Base-by-base conservation (phyloP, 139 green algal species). In the Haematococcus lacustris region DNA sequence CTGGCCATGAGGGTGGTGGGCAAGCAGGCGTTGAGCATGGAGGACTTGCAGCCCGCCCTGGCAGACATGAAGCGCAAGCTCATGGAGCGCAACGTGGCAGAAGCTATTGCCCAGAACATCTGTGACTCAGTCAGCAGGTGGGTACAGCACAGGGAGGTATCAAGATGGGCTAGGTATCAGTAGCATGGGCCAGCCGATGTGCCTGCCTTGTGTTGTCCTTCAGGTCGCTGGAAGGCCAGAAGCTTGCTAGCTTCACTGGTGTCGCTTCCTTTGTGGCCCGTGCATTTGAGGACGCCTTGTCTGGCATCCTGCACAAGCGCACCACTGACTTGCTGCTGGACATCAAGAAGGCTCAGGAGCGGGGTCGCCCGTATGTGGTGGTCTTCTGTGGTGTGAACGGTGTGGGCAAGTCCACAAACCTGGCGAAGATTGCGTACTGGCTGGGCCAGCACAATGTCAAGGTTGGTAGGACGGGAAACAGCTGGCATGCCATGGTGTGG, bases 301-400 rank as follows among this genome's bases (percentile, higher is more conserved):
- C 72, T 0, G 85, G 93, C 78, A 95, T 97, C 82, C 83, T 97
- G 25, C 94, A 88, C 83, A 88, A 88, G 83, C 80, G 83, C 38
- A 65, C 76, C 26, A 76, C 82, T 63, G 83, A 88, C 43, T 71
- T 88, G 51, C 80, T 88, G 78, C 73, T 83, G 40, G 83, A 88
- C 71, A 85, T 88, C 70, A 76, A 81, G 67, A 78, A 80, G 73
- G 63, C 68, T 23, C 74, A 92, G 79, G 76, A 69, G 13, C 60
- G 73, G 33, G 90, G 91, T 66, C 85, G 86, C 51, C 94, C 94
- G 5, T 99, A 99, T 78, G 84, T 89, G 17, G 95, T 99, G 32
- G 89, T 97, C 5, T 99, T 99, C 72, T 91, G 97, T 47, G 95
- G 95, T 33, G 95, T 99, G 30, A 99, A 99, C 78, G 95, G 95